phyloP scores from a whole-genome alignment of 768 basidiomycete species.

The Auricularia cornea region DNA sequence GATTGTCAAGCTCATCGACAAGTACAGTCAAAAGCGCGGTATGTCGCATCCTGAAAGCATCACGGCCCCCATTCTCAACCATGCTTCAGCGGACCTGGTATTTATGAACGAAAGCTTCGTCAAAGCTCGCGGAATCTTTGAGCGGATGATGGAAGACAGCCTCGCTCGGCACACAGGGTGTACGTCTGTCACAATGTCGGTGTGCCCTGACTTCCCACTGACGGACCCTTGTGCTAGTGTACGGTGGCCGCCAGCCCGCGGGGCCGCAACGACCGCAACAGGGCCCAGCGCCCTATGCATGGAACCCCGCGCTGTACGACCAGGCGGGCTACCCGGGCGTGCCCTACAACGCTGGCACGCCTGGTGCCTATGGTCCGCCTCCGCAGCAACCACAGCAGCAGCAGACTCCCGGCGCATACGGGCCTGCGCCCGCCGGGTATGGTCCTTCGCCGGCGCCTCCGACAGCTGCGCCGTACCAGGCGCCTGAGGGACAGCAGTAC shows the following conservation, averaged over 20 bases:
- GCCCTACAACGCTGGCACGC: conserved; percentile 17
- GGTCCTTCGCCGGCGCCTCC: conserved; percentile 23
- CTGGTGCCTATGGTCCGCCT: conserved; percentile 9
- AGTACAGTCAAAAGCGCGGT: conserved; percentile 91
- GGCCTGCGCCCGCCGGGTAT: conserved; percentile 18
- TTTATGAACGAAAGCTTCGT: conserved; percentile 94
- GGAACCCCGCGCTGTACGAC: conserved; percentile 41
- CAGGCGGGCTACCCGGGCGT: conserved; percentile 35
- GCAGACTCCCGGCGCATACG: conserved; percentile 18
- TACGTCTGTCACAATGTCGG: conserved; percentile 16
- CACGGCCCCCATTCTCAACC: neutral
- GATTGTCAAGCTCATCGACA: conserved; percentile 94
- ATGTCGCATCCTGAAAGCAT: conserved; percentile 7
- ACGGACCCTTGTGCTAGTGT: too few relatives aligned
- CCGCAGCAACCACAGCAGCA: too few relatives aligned
- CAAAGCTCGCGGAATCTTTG: conserved; percentile 81
- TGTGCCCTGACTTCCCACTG: too few relatives aligned
- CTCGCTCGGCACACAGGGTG: conserved; percentile 58
- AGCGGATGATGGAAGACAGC: conserved; percentile 89
- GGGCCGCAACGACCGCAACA: neutral
- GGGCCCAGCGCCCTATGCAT: conserved; percentile 40
- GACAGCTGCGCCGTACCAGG: conserved; percentile 17
- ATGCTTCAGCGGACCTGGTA: conserved; percentile 69
- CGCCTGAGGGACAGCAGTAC: conserved; percentile 16
- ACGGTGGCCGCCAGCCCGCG: conserved; percentile 12